These are phyloP conservation scores for Mucor circinelloides DNA, from an alignment of 371 early-diverging fungal species.

Conservation along the genomic window DNA sequence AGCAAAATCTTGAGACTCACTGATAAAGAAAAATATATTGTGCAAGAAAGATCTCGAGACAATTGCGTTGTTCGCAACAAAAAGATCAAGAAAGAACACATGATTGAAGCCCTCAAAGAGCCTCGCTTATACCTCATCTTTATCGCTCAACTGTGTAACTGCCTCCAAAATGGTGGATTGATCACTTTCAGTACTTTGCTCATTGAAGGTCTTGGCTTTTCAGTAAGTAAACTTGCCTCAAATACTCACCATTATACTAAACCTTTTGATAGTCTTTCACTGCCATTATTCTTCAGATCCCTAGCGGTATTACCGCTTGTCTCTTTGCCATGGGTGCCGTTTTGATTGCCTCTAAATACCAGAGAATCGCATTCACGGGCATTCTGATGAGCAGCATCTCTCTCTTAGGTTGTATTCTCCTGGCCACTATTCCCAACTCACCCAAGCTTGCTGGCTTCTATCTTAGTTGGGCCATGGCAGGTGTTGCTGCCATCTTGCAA, in stretches of 20 bases:
- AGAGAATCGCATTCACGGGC: constrained; percentile 9
- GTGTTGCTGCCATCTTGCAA: constrained; percentile 10
- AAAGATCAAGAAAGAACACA: constrained; percentile 27
- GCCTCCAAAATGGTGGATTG: constrained; percentile 39
- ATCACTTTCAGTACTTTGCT: constrained; percentile 37
- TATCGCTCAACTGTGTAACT: constrained; percentile 18
- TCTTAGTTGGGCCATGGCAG: constrained; percentile 26
- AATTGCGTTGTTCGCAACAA: constrained; percentile 34
- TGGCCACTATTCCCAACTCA: constrained; percentile 17
- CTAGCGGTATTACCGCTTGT: constrained; percentile 23
- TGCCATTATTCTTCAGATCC: constrained; percentile 33
- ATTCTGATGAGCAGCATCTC: constrained; percentile 6
- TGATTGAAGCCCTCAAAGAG: constrained; percentile 36
- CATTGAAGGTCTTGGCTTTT: constrained; percentile 37
- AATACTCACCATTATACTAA: background rate
- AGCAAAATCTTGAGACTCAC: constrained; percentile 26
- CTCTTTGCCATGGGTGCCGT: constrained; percentile 13
- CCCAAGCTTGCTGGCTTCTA: constrained; percentile 28
- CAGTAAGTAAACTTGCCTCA: constrained; percentile 21
- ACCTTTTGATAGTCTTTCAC: constrained; percentile 8
- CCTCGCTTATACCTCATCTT: constrained; percentile 32
- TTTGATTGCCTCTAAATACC: constrained; percentile 1
- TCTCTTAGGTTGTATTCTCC: constrained; percentile 20
- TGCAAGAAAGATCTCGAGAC: constrained; percentile 37
- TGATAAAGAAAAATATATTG: constrained; percentile 35